Evolutionary conservation across 441 rosid species (phyloP).

Genomic region (Eruca vesicaria): DNA sequence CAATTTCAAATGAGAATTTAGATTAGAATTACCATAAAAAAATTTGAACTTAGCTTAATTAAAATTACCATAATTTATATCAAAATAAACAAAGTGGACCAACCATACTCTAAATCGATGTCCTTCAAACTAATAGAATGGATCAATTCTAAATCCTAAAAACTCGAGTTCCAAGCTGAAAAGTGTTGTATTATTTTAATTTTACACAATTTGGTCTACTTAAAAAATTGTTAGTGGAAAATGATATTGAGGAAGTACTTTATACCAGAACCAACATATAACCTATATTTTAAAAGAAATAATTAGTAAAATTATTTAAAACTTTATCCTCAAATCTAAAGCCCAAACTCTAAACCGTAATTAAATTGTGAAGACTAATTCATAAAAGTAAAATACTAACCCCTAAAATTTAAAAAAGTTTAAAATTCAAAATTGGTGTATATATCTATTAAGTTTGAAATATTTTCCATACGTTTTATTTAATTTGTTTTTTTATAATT

Average conservation of each 20-base stretch:
- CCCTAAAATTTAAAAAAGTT: neutral
- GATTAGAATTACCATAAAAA: neutral
- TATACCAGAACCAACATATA: neutral
- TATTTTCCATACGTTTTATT: neutral
- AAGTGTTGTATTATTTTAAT: neutral
- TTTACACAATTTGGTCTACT: neutral
- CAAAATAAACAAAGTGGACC: neutral
- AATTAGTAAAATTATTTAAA: neutral
- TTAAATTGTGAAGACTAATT: neutral
- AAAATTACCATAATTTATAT: neutral
- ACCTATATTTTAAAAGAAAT: neutral
- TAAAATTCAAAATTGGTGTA: neutral
- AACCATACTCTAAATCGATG: neutral
- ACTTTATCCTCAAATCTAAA: neutral
- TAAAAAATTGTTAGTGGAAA: neutral
- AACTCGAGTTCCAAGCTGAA: neutral
- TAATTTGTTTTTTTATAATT: neutral
- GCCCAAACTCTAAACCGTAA: neutral
- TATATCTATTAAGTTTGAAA: neutral
- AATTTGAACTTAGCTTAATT: too few relatives aligned
- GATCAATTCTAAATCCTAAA: neutral
- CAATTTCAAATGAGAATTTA: neutral
- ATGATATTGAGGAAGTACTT: neutral
- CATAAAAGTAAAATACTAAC: neutral
- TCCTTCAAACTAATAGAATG: too few relatives aligned